Evolutionary conservation across 192 early-diverging fungal genomes (phyloP).

Genomic region (Fimicolochytrium jonesii): DNA sequence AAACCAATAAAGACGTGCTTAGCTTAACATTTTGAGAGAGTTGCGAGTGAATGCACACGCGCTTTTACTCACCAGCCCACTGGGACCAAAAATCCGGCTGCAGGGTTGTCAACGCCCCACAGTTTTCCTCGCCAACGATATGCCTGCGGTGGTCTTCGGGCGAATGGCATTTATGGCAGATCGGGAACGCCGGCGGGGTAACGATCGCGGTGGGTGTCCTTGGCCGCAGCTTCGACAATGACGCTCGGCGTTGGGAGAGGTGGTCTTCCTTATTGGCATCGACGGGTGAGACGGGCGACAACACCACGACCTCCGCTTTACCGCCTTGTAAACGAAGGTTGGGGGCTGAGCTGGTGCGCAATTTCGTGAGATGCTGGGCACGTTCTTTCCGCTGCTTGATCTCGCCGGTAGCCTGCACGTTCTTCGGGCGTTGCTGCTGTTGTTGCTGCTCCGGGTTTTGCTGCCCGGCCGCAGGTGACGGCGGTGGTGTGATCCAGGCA

Average conservation of each 20-base stretch:
- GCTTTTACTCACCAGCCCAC: slow-evolving; percentile 4
- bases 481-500: slow-evolving; percentile 28
- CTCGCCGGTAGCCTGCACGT: slow-evolving; percentile 1
- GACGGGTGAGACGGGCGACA: background rate
- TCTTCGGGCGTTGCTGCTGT: background rate
- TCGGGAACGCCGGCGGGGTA: background rate
- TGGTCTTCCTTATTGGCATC: background rate
- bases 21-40: background rate
- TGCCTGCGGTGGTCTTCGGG: slow-evolving; percentile 9
- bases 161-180: background rate
- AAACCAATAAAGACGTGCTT: background rate
- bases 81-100: slow-evolving; percentile 12
- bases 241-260: slow-evolving; percentile 11
- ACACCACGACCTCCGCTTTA: background rate
- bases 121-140: slow-evolving; percentile 5
- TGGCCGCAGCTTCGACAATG: slow-evolving; percentile 1
- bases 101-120: background rate
- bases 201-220: background rate
- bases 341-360: slow-evolving; percentile 3
- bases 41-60: background rate
- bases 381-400: slow-evolving; percentile 10
- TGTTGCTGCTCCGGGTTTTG: background rate
- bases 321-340: background rate
- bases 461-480: no score
- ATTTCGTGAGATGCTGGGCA: slow-evolving; percentile 12